Conservation (phyloP, 352 stramenopile genomes). For the Elongisporangium anandrum region DNA sequence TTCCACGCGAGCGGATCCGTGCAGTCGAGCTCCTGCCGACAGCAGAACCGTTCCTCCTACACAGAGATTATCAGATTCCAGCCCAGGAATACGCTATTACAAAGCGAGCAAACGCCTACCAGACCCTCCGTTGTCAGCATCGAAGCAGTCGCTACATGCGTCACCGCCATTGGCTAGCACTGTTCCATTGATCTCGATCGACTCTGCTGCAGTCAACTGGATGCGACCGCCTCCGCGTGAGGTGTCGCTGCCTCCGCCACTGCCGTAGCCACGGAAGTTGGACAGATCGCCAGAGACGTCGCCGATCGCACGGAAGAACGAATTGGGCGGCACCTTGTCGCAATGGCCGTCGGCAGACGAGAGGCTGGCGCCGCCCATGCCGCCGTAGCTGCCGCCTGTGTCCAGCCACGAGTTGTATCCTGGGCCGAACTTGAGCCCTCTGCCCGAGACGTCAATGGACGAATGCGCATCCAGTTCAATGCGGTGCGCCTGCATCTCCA, state of each 20-base stretch:
- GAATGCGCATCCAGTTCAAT: conserved; percentile 42
- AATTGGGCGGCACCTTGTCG: conserved; percentile 45
- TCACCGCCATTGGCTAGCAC: conserved; percentile 62
- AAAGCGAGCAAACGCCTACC: conserved; percentile 14
- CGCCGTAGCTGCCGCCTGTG: conserved; percentile 69
- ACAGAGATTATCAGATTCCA: not conserved
- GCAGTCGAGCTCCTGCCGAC: conserved; percentile 26
- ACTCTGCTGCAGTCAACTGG: conserved; percentile 23
- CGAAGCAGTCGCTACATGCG: conserved; percentile 41
- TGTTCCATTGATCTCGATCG: conserved; percentile 57
- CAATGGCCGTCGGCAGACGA: conserved; percentile 29
- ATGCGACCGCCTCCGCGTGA: conserved; percentile 66
- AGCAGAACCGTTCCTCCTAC: conserved; percentile 50
- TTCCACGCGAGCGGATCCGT: conserved; percentile 36
- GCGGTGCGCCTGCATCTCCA: conserved; percentile 44
- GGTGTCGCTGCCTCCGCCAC: conserved; percentile 57
- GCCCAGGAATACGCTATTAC: not conserved
- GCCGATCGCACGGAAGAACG: conserved; percentile 63
- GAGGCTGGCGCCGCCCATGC: conserved; percentile 68
- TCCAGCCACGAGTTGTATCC: conserved; percentile 72
- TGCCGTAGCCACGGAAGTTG: conserved; percentile 83
- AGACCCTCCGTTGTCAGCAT: conserved; percentile 40
- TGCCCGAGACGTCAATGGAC: conserved; percentile 47
- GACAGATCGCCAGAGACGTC: conserved; percentile 39
- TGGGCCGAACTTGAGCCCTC: conserved; percentile 74